These are phyloP conservation scores for Hysterium pulicare DNA, from an alignment of 2,329 filamentous ascomycete genomes.

Conservation along the genomic window DNA sequence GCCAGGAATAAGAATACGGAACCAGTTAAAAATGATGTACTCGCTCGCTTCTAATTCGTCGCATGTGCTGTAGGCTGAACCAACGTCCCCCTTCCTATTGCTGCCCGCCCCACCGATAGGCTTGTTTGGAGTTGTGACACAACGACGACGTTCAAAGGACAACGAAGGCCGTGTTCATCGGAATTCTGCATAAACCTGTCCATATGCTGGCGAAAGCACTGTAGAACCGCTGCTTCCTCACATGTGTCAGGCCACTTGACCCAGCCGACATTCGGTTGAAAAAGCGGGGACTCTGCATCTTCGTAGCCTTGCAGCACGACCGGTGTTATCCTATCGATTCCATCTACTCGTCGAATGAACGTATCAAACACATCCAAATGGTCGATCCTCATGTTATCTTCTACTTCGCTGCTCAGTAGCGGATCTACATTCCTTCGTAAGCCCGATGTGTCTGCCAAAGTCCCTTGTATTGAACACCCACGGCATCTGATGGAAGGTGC, in stretches of 20 bases:
- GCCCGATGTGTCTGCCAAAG: conserved; percentile 9
- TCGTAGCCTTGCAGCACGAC: too few relatives aligned
- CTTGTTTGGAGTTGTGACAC: conserved; percentile 1
- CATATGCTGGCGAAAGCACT: conserved; percentile 9
- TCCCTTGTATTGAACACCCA: conserved; percentile 9
- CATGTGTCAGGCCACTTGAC: conserved; percentile 21
- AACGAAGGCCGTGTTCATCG: conserved; percentile 2
- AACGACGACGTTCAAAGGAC: conserved; percentile 2
- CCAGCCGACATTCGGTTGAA: conserved; percentile 21
- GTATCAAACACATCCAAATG: conserved; percentile 19
- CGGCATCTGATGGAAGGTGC: conserved; percentile 19
- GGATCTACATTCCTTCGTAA: background rate
- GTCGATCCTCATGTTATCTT: conserved; percentile 16
- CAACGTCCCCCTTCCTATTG: conserved; percentile 3
- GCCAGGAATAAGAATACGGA: conserved; percentile 41
- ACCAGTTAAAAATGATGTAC: conserved; percentile 21
- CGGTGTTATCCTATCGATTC: conserved; percentile 16
- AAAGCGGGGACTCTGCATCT: too few relatives aligned
- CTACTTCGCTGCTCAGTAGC: conserved; percentile 1
- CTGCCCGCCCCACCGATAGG: conserved; percentile 3
- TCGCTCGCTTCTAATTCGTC: conserved; percentile 2
- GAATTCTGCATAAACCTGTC: conserved; percentile 2
- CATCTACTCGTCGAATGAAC: conserved; percentile 21
- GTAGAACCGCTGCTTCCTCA: conserved; percentile 21
- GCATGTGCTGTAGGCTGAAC: background rate